Conservation (phyloP, 163 green algal species). For the Trebouxia gelatinosa region DNA sequence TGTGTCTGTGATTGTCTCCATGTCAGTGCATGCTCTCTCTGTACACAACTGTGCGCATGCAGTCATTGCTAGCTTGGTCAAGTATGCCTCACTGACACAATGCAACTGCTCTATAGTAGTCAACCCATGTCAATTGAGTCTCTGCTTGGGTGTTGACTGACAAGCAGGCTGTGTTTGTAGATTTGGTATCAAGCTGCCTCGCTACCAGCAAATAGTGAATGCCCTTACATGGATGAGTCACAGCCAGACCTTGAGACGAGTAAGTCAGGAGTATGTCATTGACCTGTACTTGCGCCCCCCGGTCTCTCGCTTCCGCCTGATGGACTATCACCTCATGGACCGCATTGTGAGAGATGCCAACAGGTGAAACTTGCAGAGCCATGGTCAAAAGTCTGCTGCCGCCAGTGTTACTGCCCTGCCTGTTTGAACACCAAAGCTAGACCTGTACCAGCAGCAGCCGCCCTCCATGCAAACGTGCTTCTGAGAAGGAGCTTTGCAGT, state of each 20-base stretch:
- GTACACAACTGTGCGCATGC: no score
- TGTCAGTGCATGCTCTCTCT: no score
- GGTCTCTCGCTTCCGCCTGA: slow-evolving; percentile 58
- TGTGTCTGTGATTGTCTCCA: not conserved
- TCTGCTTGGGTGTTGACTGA: no score
- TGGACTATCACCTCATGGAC: slow-evolving; percentile 77
- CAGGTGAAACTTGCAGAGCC: slow-evolving; percentile 41
- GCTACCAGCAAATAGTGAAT: slow-evolving; percentile 69
- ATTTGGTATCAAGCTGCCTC: slow-evolving; percentile 49
- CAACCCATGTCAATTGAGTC: not conserved
- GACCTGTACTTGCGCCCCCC: slow-evolving; percentile 82
- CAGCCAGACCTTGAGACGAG: slow-evolving; percentile 61
- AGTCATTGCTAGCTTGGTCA: no score
- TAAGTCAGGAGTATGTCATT: slow-evolving; percentile 62
- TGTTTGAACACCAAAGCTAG: not conserved
- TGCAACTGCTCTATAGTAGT: no score
- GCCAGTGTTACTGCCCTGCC: no score
- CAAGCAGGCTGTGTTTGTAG: no score
- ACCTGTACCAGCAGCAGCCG: not conserved
- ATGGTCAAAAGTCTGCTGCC: not conserved
- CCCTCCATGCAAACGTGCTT: not conserved
- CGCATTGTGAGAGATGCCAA: slow-evolving; percentile 70
- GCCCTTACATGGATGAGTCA: slow-evolving; percentile 75
- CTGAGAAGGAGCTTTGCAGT: no score
- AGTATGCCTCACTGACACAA: no score